Base-by-base conservation (phyloP, 495 filamentous ascomycete genomes). In the Xanthoparmelia taractica region DNA sequence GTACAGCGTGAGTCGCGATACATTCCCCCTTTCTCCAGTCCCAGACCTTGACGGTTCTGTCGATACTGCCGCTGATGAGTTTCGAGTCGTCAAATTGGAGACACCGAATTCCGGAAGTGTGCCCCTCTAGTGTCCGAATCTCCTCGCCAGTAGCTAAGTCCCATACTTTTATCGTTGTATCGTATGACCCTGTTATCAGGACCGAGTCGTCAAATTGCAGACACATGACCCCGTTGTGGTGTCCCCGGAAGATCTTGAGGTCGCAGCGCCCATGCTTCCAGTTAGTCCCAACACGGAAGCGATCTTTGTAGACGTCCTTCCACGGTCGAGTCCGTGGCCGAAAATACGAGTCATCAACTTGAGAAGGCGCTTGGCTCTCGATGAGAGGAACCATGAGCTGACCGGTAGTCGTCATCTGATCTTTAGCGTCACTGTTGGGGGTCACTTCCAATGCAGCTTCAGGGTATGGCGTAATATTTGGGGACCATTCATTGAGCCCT, bases 121-220 rank as follows among this genome's bases (percentile, higher is more conserved):
- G 94, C 17, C 95, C 94, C 25, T 74, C 75, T 1, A 99, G 80
- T 7, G 91, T 95, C 23, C 89, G 85, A 27, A 96, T 77, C 68
- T 91, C 89, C 69, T 94, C 81, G 25, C 90, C 90, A 2, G 87
- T 94, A 67, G 95, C 86, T 40, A 96, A 86, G 70, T 97, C 86
- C 94, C 95, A 97, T 18, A 97, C 91, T 71, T 95, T 97, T 69
- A 96, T 90, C 3, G 90, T 96, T 13, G 84, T 78, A 74, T 99
- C 95, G 70, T 97, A 97, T 4, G 94, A 97, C 7, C 94, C 94
- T 17, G 93, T 95, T 60, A 96, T 91, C 17, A 54, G 31, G 13
- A 55, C 60, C 60, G 89, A 87, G 67, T 96, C 92, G 65, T 96
- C 90, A 67, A 99, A 95, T 72, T 99, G 94, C 27, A 99, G 77